Evolutionary conservation across 257 asterid genomes (phyloP), one percentile per base, ranked within the genome.

Genomic region (Paulownia fortunei): DNA sequence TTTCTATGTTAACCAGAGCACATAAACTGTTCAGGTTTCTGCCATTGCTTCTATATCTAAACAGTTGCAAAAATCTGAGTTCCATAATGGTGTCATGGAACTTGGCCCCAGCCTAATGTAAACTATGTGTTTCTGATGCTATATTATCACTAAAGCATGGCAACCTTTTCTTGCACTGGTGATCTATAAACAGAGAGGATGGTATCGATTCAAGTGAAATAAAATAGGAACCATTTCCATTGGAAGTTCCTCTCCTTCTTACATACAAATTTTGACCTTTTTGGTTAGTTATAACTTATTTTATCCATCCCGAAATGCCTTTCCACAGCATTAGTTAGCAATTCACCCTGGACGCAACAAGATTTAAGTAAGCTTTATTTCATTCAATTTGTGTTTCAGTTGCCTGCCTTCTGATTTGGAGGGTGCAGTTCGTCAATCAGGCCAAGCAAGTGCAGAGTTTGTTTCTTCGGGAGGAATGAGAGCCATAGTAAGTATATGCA

Each of bases 351-450:
- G 47, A 47, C 59, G 52, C 26, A 69, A 39, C 12, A 46, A 55
- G 55, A 49, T 39, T 52, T 37, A 60, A 32, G 49, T 7, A 8
- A 8, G 49, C 12, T 41, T 61, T 76, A 54, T 52, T 62, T 42
- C 56, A 51, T 54, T 81, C 32, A 27, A 8, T 66, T 58, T 67
- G 56, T 86, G 79, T 86, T 84, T 83, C 92, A 95, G 99, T 83
- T 92, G 97, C 82, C 82, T 95, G 85, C 98, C 99, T 72, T 87
- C 92, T 82, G 97, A 90, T 83, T 85, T 95, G 96, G 98, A 86
- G 87, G 99, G 97, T 77, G 99, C 99, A 30, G 96, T 95, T 77
- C 86, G 79, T 65, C 99, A 95, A 83, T 90, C 99, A 2, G 94
- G 97, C 83, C 88, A 83, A 88, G 97, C 99, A 76, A 81, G 85